A percentile compares a stretch with the other conserved stretches of the same genome.
Conservation (phyloP, 2,329 filamentous ascomycete species). For the Fusarium hainanense region DNA sequence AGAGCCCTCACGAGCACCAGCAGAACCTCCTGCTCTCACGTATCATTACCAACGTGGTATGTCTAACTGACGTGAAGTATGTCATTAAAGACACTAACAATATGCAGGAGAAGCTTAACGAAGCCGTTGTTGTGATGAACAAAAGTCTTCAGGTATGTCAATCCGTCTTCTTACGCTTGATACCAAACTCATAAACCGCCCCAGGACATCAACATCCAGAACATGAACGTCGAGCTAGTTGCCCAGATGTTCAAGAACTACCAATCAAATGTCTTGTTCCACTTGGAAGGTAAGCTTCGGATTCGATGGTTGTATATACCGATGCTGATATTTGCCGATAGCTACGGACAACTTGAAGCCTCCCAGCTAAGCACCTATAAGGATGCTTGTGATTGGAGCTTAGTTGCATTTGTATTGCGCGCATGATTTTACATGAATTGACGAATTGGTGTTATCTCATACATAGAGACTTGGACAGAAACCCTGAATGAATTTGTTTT, state of each 20-base stretch:
- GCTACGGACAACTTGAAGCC: conserved; percentile 87
- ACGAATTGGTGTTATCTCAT: conserved; percentile 4
- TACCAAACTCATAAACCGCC: conserved; percentile 1
- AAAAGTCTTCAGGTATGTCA: conserved; percentile 80
- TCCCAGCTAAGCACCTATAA: conserved; percentile 54
- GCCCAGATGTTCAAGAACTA: conserved; percentile 99
- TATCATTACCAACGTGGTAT: conserved; percentile 96
- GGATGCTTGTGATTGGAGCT: background rate
- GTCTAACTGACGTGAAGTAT: conserved; percentile 49
- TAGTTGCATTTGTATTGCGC: background rate
- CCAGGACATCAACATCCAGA: conserved; percentile 96
- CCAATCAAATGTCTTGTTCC: conserved; percentile 96
- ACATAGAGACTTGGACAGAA: background rate
- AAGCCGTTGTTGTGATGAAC: conserved; percentile 92
- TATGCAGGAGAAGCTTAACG: conserved; percentile 92
- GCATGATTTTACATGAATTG: conserved; percentile 27
- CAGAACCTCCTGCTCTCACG: conserved; percentile 92
- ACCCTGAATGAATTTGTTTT: background rate
- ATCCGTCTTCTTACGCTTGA: background rate
- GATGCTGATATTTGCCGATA: conserved; percentile 50
- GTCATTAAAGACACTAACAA: conserved; percentile 4
- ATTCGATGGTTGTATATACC: too few species aligned
- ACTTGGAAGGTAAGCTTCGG: conserved; percentile 81
- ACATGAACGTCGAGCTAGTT: conserved; percentile 98
- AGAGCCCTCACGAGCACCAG: conserved; percentile 97